These are phyloP conservation scores for Thoreauomyces humboldtii DNA, from an alignment of 192 early-diverging fungal genomes.

Conservation along the genomic window DNA sequence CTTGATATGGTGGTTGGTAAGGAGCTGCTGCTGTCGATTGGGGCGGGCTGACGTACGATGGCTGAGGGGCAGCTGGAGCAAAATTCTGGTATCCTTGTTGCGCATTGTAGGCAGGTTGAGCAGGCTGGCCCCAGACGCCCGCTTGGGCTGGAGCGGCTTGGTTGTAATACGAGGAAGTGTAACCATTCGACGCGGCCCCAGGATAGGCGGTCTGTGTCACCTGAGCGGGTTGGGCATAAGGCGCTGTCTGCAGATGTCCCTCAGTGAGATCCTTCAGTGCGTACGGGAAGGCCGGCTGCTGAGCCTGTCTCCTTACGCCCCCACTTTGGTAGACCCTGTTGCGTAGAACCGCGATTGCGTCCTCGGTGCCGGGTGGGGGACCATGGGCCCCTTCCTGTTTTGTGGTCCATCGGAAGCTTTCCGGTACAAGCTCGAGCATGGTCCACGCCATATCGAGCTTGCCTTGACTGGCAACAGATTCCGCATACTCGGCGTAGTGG, in stretches of 20 bases:
- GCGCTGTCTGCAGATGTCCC: conserved; percentile 7
- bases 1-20: no score
- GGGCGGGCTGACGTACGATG: no score
- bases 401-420: conserved; percentile 40
- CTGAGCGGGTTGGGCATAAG: no score
- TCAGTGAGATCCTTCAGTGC: conserved; percentile 50
- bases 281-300: conserved; percentile 61
- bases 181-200: no score
- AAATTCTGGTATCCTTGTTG: no score
- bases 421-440: conserved; percentile 76
- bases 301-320: conserved; percentile 38
- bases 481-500: conserved; percentile 84
- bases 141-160: conserved; percentile 1
- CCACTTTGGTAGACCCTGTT: conserved; percentile 68
- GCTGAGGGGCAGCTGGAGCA: no score
- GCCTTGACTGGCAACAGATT: conserved; percentile 73
- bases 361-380: conserved; percentile 20
- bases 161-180: not conserved
- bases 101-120: no score
- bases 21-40: no score
- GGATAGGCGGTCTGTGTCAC: no score
- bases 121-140: no score
- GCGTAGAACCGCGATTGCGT: conserved; percentile 63
- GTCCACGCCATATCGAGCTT: conserved; percentile 69
- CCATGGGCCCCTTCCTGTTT: conserved; percentile 15